Base-by-base conservation (phyloP, 2,329 filamentous ascomycete genomes). In the Ceratocystis destructans region DNA sequence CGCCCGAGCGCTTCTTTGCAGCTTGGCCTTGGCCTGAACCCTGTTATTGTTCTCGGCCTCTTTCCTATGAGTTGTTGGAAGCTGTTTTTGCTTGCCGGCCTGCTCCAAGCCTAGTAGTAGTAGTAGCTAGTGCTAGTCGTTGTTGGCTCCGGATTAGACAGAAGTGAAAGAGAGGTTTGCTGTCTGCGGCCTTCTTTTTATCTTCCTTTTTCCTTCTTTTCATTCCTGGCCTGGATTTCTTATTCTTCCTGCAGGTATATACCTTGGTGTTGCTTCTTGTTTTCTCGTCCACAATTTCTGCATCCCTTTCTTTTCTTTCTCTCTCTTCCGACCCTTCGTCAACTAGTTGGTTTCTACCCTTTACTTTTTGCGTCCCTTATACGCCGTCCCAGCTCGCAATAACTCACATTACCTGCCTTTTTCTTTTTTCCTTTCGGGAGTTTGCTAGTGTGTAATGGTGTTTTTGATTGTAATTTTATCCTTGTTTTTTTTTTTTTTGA, bases 261-360 rank as follows among this genome's bases (percentile, higher is more conserved):
- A 15, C 37, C 31, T 45, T 25, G 17, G 20, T 5, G 20, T 31
- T 62, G n/a, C 22, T 57, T 64, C 46, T 64, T 37, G 44, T 12
- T 41, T 50, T 48, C 45, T 53, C 20, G 62, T 64, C n/a, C 17
- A 28, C 7, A 28, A 53, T 44, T 64, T 22, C 45, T 37, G 31
- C 62, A 20, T 64, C 31, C n/a, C 20, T 64, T 55, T 53, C 25
- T 50, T 50, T 50, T 22, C 53, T 64, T 55, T 28, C n/a, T 63
- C n/a, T 8, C 5, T 55, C 20, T n/a, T 31, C 20, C 55, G 37
- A 17, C 55, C 55, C 33, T 59, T 28, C 28, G 28, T 33, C 20
- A 25, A 59, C 53, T 31, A 31, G 31, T 59, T 37, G 37, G 53
- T 59, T 59, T 59, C 55, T 59, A 17, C 55, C 55, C 33, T 59